Evolutionary conservation across 192 early-diverging fungal genomes (phyloP).

Genomic region (Coemansia sp.): DNA sequence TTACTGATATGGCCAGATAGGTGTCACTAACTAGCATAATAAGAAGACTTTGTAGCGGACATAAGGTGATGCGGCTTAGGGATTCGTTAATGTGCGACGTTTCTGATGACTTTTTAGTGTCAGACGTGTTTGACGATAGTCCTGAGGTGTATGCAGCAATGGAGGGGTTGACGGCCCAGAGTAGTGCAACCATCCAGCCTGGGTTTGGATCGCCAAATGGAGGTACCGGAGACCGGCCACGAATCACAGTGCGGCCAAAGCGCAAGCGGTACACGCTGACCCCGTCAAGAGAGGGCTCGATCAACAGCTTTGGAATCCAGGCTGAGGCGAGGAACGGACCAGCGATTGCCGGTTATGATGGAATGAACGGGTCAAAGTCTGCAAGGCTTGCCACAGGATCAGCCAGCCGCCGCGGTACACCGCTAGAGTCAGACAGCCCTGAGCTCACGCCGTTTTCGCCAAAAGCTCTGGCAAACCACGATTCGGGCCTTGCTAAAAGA

Average conservation of each 20-base stretch:
- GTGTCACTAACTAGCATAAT: too few relatives aligned
- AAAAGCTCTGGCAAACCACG: not conserved
- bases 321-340: not conserved
- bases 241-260: constrained; percentile 9
- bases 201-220: not conserved
- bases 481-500: not conserved
- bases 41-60: constrained; percentile 13
- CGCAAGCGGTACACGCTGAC: constrained; percentile 44
- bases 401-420: not conserved
- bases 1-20: not conserved
- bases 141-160: constrained; percentile 42
- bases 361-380: not conserved
- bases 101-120: constrained; percentile 39
- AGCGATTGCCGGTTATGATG: not conserved
- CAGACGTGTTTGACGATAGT: constrained; percentile 52
- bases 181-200: not conserved
- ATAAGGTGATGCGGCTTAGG: constrained; percentile 29
- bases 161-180: constrained; percentile 16
- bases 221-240: not conserved
- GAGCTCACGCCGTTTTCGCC: constrained; percentile 14
- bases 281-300: not conserved
- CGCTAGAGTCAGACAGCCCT: constrained; percentile 9
- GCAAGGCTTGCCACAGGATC: not conserved
- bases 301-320: not conserved
- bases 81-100: constrained; percentile 51